Percentiles rank a stretch among this genome's conserved stretches.
phyloP scores from a whole-genome alignment of 1,284 basidiomycete species.

The Malassezia yamatoensis region DNA sequence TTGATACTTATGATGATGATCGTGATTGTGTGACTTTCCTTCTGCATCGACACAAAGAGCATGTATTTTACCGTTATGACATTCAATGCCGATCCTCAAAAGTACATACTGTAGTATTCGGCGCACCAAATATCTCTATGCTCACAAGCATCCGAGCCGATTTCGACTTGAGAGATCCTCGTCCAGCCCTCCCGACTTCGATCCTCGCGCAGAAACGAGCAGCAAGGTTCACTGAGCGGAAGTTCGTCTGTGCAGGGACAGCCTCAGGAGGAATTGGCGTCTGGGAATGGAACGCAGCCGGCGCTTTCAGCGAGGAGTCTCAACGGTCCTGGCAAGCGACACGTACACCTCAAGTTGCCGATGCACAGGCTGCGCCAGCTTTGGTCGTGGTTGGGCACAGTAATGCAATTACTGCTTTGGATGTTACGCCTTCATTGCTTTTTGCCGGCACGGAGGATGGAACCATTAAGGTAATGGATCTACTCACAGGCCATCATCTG shows the following conservation, averaged over 20 bases:
- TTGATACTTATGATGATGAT: constrained; percentile 3
- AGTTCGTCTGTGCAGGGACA: constrained; percentile 39
- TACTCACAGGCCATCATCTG: constrained; percentile 53
- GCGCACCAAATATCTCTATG: constrained; percentile 24
- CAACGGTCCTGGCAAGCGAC: constrained; percentile 29
- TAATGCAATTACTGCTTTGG: constrained; percentile 32
- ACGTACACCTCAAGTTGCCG: constrained; percentile 54
- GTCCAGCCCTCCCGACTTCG: constrained; percentile 7
- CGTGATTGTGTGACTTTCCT: constrained; percentile 15
- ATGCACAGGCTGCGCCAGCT: constrained; percentile 56
- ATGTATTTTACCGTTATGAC: constrained; percentile 24
- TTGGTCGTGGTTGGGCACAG: constrained; percentile 30
- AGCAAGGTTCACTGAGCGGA: constrained; percentile 30
- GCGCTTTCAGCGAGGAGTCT: constrained; percentile 15
- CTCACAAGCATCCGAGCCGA: constrained; percentile 32
- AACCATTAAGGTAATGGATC: constrained; percentile 59
- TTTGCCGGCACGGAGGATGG: constrained; percentile 53
- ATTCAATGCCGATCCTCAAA: neutral
- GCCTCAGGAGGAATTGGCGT: constrained; percentile 30
- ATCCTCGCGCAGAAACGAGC: constrained; percentile 16
- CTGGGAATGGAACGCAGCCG: constrained; percentile 35
- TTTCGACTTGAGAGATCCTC: constrained; percentile 28
- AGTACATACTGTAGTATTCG: constrained; percentile 25
- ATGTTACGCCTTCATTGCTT: constrained; percentile 25
- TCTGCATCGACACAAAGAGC: constrained; percentile 22